Evolutionary conservation across 495 filamentous ascomycete species (phyloP).

Genomic region (Xylaria palmicola): DNA sequence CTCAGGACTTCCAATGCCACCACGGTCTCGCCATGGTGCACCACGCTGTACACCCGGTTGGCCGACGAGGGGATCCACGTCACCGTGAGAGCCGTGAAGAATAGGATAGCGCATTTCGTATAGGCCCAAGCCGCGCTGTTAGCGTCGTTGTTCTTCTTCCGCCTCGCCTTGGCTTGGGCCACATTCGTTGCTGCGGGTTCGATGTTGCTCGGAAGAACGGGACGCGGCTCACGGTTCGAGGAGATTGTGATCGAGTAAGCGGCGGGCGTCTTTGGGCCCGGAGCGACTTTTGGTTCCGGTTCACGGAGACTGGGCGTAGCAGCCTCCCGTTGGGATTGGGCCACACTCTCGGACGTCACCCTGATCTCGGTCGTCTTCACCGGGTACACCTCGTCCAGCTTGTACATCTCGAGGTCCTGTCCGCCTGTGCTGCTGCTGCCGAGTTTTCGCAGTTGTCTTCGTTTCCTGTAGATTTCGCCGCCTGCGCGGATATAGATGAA

Average conservation of each 20-base stretch:
- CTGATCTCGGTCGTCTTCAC: constrained; percentile 59
- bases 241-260: constrained; percentile 51
- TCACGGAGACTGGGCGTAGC: constrained; percentile 27
- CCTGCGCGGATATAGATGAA: constrained; percentile 74
- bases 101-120: constrained; percentile 80
- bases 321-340: constrained; percentile 21
- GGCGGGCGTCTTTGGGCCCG: constrained; percentile 21
- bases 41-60: constrained; percentile 72
- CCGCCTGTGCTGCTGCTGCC: constrained; percentile 29
- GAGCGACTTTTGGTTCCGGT: constrained; percentile 3
- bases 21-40: constrained; percentile 50
- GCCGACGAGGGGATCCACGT: constrained; percentile 85
- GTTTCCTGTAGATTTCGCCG: constrained; percentile 62
- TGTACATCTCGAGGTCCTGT: constrained; percentile 43
- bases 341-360: constrained; percentile 44
- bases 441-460: constrained; percentile 48
- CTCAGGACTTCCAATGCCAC: constrained; percentile 67
- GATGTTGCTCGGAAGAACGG: constrained; percentile 18
- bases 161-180: constrained; percentile 24
- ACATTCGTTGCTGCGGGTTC: constrained; percentile 13
- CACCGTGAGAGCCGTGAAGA: constrained; percentile 76
- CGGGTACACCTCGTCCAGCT: constrained; percentile 48
- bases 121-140: constrained; percentile 71
- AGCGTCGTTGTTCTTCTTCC: constrained; percentile 32
- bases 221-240: constrained; percentile 26